Evolutionary conservation across 768 basidiomycete genomes (phyloP), one percentile per base, ranked within the genome.

Genomic region (Dioszegia crocea): DNA sequence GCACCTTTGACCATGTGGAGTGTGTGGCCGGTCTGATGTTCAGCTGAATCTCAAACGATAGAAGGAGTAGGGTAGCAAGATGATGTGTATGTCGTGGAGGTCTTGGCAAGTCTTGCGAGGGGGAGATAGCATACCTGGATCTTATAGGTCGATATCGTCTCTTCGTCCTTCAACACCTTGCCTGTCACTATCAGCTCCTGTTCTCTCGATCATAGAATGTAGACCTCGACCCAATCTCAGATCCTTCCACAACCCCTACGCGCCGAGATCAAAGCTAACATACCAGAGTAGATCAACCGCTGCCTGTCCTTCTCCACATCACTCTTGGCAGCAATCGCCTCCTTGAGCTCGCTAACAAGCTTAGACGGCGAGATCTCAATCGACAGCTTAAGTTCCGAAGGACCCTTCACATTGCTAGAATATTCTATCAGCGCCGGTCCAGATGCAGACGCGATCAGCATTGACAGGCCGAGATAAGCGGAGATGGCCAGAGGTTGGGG

Each of bases 1-100:
- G 83, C 85, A 23, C 89, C 88, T 75, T 93, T 94, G 68, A 92
- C 92, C 88, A 91, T 91, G 75, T 91, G 91, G 40, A 93, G 85
- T 0, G 91, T 92, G 74, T 96, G 89, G 2, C 83, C 82, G 36
- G 59, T 75, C 69, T 76, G 55, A 11, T 4, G 16, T 16, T 24
- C 31, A 36, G 29, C 24, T 29, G n/a, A 14, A 24, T 8, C 4
- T 4, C 10, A 2, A 31, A n/a, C 21, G 51, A 9, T 2, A 24
- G n/a, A n/a, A n/a, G n/a, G n/a, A n/a, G n/a, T n/a, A n/a, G n/a
- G n/a, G n/a, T n/a, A n/a, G n/a, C n/a, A n/a, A n/a, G n/a, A n/a
- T n/a, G n/a, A n/a, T n/a, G n/a, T n/a, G n/a, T n/a, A n/a, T n/a
- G n/a, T n/a, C n/a, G n/a, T n/a, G n/a, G n/a, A n/a, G n/a, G n/a